These are phyloP conservation scores for Tothia fuscella DNA, from an alignment of 2,329 filamentous ascomycete genomes.

Conservation along the genomic window DNA sequence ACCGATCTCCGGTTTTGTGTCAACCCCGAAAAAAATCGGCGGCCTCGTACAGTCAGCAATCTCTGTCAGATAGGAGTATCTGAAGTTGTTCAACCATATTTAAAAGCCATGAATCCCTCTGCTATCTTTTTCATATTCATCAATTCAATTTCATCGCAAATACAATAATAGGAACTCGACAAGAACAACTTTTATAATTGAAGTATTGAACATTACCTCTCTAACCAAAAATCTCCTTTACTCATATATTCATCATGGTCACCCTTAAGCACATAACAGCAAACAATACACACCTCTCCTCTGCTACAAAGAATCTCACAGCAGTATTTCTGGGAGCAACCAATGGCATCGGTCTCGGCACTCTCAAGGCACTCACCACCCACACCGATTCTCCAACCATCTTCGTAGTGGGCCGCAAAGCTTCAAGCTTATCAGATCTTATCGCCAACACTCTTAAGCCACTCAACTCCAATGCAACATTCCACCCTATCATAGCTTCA, in stretches of 20 bases:
- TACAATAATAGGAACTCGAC: too few species aligned
- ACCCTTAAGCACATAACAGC: background rate
- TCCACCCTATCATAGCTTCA: constrained; percentile 12
- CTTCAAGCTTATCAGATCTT: constrained; percentile 7
- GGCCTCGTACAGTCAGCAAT: too few species aligned
- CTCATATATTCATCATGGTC: constrained; percentile 2
- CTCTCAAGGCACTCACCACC: constrained; percentile 12
- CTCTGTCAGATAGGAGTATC: too few species aligned
- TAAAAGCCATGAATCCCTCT: too few species aligned
- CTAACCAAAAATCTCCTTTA: too few species aligned
- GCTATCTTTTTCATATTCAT: too few species aligned
- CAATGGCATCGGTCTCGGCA: constrained; percentile 13
- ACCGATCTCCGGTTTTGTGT: too few species aligned
- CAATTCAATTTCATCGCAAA: too few species aligned
- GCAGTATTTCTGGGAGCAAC: constrained; percentile 15
- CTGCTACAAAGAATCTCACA: constrained; percentile 7
- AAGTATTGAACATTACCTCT: too few species aligned
- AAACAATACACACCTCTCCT: background rate
- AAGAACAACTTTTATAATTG: too few species aligned
- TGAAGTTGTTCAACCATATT: too few species aligned
- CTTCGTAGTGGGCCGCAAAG: constrained; percentile 9
- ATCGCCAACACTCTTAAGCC: constrained; percentile 7
- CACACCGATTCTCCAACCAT: constrained; percentile 13
- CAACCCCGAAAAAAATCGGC: too few species aligned
- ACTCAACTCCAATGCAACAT: constrained; percentile 11